Percentiles rank a stretch among this genome's conserved stretches.
Evolutionary conservation across 2,329 filamentous ascomycete genomes (phyloP).

Genomic region (Aspergillus neoniger): DNA sequence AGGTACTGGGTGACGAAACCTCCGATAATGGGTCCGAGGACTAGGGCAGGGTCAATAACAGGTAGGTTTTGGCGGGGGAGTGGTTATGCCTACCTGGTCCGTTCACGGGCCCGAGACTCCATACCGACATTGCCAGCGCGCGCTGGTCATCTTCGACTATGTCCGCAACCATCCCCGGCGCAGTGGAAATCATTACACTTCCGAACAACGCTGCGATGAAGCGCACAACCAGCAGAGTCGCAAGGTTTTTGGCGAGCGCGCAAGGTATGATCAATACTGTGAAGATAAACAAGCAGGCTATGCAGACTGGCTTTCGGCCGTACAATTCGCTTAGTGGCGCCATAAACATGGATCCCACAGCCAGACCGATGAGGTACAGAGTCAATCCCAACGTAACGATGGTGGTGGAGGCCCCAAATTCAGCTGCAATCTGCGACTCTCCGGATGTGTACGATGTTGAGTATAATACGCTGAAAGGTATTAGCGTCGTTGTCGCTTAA

Average conservation of each 20-base stretch:
- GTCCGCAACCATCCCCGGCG: slow-evolving; percentile 80
- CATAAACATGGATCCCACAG: slow-evolving; percentile 68
- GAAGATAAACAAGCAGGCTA: slow-evolving; percentile 65
- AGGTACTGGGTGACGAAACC: slow-evolving; percentile 71
- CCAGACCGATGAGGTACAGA: slow-evolving; percentile 74
- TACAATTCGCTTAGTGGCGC: slow-evolving; percentile 64
- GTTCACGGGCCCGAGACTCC: slow-evolving; percentile 82
- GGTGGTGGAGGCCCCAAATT: slow-evolving; percentile 62
- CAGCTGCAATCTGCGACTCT: slow-evolving; percentile 66
- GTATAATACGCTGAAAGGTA: slow-evolving; percentile 60
- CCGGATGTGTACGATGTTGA: slow-evolving; percentile 78
- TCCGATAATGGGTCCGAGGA: slow-evolving; percentile 70
- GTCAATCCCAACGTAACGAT: slow-evolving; percentile 75
- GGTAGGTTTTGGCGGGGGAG: not conserved
- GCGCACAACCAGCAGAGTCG: slow-evolving; percentile 68
- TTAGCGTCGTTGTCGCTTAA: not conserved
- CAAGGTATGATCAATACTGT: slow-evolving; percentile 70
- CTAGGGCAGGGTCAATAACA: slow-evolving; percentile 22
- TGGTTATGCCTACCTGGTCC: slow-evolving; percentile 53
- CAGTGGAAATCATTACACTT: slow-evolving; percentile 78
- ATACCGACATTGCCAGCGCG: slow-evolving; percentile 79
- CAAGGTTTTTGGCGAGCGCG: slow-evolving; percentile 67
- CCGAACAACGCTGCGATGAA: slow-evolving; percentile 76
- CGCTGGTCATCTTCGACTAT: slow-evolving; percentile 78
- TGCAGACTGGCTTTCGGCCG: slow-evolving; percentile 60